Evolutionary conservation across 2,329 filamentous ascomycete species (phyloP).

Genomic region (Curvularia hawaiiensis): DNA sequence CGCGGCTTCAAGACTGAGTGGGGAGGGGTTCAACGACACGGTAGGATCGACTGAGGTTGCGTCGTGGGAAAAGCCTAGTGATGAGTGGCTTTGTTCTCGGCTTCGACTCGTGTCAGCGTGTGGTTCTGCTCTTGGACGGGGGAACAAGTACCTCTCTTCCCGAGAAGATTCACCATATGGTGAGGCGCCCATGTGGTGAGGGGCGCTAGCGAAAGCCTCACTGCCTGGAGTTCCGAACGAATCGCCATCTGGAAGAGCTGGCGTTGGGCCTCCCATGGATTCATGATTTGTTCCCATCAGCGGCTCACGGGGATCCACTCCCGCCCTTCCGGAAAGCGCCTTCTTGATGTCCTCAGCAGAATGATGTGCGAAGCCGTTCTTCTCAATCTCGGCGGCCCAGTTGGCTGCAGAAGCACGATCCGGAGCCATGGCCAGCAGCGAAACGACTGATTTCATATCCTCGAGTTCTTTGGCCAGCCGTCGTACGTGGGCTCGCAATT

Average conservation of each 20-base stretch:
- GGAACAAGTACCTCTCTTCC: conserved; percentile 36
- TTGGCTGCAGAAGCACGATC: conserved; percentile 42
- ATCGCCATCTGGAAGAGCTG: conserved; percentile 31
- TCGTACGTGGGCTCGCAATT: conserved; percentile 45
- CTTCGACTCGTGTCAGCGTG: conserved; percentile 31
- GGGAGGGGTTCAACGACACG: conserved; percentile 26
- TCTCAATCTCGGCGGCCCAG: conserved; percentile 46
- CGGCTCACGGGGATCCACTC: background rate
- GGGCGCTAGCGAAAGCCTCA: conserved; percentile 30
- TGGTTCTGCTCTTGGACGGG: conserved; percentile 2
- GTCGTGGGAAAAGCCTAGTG: conserved; percentile 32
- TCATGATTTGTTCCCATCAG: conserved; percentile 29
- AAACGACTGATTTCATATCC: conserved; percentile 46
- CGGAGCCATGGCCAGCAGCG: conserved; percentile 42
- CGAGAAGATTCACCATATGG: conserved; percentile 44
- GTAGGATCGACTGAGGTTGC: conserved; percentile 23
- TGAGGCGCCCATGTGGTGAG: conserved; percentile 33
- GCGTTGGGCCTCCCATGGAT: conserved; percentile 23
- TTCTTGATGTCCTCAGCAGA: conserved; percentile 45
- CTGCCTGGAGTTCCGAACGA: conserved; percentile 34
- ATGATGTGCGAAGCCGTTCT: conserved; percentile 46
- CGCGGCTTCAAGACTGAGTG: conserved; percentile 24
- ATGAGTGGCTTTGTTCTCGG: conserved; percentile 41
- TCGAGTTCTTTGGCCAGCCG: conserved; percentile 47
- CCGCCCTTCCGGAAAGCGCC: conserved; percentile 39